Evolutionary conservation across 192 early-diverging fungal species (phyloP).

Genomic region (Umbelopsis sp.): DNA sequence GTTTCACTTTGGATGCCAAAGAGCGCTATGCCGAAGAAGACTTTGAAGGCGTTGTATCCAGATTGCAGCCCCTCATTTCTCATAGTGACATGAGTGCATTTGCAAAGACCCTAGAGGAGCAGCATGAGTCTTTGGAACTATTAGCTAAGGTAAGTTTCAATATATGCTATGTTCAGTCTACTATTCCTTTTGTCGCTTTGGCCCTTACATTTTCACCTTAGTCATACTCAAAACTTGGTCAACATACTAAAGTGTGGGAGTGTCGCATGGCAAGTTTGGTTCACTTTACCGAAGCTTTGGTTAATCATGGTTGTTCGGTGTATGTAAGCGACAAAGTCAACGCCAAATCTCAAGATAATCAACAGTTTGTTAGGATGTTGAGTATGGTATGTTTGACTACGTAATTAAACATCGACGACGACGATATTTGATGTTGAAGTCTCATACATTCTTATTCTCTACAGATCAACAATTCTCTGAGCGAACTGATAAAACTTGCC

Average conservation of each 20-base stretch:
- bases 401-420: background rate
- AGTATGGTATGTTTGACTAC: slow-evolving; percentile 16
- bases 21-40: slow-evolving; percentile 36
- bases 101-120: slow-evolving; percentile 38
- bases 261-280: slow-evolving; percentile 42
- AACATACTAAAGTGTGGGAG: slow-evolving; percentile 34
- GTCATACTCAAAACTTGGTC: slow-evolving; percentile 39
- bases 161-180: too few species aligned
- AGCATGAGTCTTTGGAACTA: slow-evolving; percentile 35
- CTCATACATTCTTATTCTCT: slow-evolving; percentile 18
- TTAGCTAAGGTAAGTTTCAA: slow-evolving; percentile 37
- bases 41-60: slow-evolving; percentile 34
- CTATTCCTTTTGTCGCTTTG: background rate
- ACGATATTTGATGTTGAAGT: too few species aligned
- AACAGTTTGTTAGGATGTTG: slow-evolving; percentile 5
- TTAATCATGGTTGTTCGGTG: slow-evolving; percentile 26
- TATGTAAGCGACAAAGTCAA: slow-evolving; percentile 1
- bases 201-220: background rate
- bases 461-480: slow-evolving; percentile 24
- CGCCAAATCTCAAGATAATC: background rate
- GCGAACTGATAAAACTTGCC: slow-evolving; percentile 15
- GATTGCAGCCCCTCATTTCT: slow-evolving; percentile 37
- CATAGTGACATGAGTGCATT: slow-evolving; percentile 21
- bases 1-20: slow-evolving; percentile 39
- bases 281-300: slow-evolving; percentile 31